Evolutionary conservation across 257 asterid species (phyloP).

Genomic region (Coffea eugenioides): DNA sequence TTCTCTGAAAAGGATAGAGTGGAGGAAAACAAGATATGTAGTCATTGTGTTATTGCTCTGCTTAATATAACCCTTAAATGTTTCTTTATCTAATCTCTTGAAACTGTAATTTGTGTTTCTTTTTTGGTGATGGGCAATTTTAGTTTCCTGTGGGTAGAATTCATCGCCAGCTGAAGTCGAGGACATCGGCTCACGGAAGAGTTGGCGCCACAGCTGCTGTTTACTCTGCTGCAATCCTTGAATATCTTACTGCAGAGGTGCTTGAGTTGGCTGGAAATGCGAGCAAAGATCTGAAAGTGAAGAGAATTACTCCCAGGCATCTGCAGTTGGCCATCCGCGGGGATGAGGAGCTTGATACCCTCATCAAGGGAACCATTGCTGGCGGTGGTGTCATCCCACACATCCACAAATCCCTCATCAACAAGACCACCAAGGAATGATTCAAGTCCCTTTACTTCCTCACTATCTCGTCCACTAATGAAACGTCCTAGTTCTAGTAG

Average conservation of each 20-base stretch:
- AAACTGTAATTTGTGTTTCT: neutral
- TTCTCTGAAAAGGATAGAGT: no score
- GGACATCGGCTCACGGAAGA: conserved; percentile 84
- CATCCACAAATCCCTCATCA: conserved; percentile 97
- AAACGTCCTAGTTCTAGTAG: neutral
- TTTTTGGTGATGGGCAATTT: conserved; percentile 10
- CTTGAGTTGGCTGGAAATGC: conserved; percentile 97
- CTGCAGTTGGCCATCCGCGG: conserved; percentile 95
- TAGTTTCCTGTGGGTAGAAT: conserved; percentile 95
- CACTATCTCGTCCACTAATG: conserved; percentile 9
- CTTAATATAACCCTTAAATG: neutral
- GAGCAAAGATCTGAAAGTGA: conserved; percentile 91
- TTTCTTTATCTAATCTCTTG: no score
- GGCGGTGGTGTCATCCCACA: conserved; percentile 99
- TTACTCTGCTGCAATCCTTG: conserved; percentile 89
- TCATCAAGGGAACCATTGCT: conserved; percentile 91
- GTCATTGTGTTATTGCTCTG: neutral
- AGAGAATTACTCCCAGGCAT: conserved; percentile 93
- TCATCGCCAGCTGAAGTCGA: conserved; percentile 85
- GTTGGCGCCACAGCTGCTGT: conserved; percentile 98
- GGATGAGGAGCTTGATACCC: conserved; percentile 95
- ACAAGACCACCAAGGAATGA: conserved; percentile 95
- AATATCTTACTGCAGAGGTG: conserved; percentile 87
- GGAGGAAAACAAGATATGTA: no score
- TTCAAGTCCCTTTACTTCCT: neutral